A percentile compares a stretch with the other conserved stretches of the same genome.
Conservation (phyloP, 164 flowering plant genomes). For the Umbellularia californica region DNA sequence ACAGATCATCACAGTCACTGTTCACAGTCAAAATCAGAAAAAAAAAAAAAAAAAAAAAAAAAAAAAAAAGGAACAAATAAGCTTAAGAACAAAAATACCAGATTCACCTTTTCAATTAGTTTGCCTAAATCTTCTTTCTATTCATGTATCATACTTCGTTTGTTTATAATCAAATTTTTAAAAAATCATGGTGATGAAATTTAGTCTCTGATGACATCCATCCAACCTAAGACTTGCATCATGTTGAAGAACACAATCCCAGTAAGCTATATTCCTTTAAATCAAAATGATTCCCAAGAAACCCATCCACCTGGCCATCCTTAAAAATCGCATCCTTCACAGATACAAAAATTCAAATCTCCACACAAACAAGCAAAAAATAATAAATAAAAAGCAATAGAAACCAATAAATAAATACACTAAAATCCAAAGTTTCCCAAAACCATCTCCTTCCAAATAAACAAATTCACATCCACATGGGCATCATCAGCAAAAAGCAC, state of each 20-base stretch:
- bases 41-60: too few relatives aligned
- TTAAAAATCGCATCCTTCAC: not conserved
- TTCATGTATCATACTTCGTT: too few relatives aligned
- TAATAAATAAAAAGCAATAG: not conserved
- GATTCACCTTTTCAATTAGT: too few relatives aligned
- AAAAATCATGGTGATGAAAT: not conserved
- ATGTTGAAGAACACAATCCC: not conserved
- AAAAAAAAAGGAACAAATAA: too few relatives aligned
- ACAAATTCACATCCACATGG: not conserved
- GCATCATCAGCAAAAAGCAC: not conserved
- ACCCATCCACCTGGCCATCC: not conserved
- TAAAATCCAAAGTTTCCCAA: not conserved
- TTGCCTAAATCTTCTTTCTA: too few relatives aligned
- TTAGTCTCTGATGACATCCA: not conserved
- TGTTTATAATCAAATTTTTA: too few relatives aligned
- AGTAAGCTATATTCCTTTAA: not conserved
- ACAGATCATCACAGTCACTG: too few relatives aligned
- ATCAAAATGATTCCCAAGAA: not conserved
- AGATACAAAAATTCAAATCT: not conserved
- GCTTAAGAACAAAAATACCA: too few relatives aligned
- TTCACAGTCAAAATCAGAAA: too few relatives aligned
- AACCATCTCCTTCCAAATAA: not conserved
- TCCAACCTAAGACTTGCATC: not conserved
- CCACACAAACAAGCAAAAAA: not conserved
- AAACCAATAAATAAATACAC: not conserved